Percentiles rank a stretch among this genome's conserved stretches.
These are phyloP conservation scores for Collariella sp. DNA, from an alignment of 495 filamentous ascomycete genomes.

Conservation along the genomic window DNA sequence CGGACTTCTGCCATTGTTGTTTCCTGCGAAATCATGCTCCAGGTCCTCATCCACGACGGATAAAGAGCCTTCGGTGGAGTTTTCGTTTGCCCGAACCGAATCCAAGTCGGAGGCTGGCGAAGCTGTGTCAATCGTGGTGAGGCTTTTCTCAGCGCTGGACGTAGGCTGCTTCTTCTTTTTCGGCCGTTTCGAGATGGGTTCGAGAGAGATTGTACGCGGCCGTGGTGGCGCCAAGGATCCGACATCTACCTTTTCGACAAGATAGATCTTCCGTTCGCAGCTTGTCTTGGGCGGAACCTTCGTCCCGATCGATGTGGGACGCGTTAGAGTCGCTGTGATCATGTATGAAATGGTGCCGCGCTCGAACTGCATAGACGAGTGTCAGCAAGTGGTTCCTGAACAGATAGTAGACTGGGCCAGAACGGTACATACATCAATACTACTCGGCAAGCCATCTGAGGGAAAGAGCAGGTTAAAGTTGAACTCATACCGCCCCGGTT, in stretches of 20 bases:
- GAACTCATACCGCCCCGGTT: conserved; percentile 82
- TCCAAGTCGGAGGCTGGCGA: conserved; percentile 31
- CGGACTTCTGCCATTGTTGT: conserved; percentile 20
- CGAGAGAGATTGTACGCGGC: conserved; percentile 70
- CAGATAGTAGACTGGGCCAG: not conserved
- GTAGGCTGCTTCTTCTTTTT: conserved; percentile 41
- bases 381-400: conserved; percentile 17
- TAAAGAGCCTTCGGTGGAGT: conserved; percentile 34
- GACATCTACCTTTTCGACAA: conserved; percentile 63
- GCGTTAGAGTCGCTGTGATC: conserved; percentile 79
- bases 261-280: conserved; percentile 68
- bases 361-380: conserved; percentile 61
- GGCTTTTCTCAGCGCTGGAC: conserved; percentile 17
- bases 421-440: conserved; percentile 69
- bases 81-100: conserved; percentile 33
- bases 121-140: conserved; percentile 20
- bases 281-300: conserved; percentile 54
- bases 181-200: conserved; percentile 54
- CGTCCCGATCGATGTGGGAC: conserved; percentile 64
- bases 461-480: conserved; percentile 80
- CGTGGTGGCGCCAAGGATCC: conserved; percentile 46
- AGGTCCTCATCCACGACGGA: conserved; percentile 32
- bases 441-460: conserved; percentile 73
- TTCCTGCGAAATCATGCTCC: conserved; percentile 16
- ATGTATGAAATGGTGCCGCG: conserved; percentile 86